Evolutionary conservation across 2,329 filamentous ascomycete genomes (phyloP).

Genomic region (Hypocrella siamensis): DNA sequence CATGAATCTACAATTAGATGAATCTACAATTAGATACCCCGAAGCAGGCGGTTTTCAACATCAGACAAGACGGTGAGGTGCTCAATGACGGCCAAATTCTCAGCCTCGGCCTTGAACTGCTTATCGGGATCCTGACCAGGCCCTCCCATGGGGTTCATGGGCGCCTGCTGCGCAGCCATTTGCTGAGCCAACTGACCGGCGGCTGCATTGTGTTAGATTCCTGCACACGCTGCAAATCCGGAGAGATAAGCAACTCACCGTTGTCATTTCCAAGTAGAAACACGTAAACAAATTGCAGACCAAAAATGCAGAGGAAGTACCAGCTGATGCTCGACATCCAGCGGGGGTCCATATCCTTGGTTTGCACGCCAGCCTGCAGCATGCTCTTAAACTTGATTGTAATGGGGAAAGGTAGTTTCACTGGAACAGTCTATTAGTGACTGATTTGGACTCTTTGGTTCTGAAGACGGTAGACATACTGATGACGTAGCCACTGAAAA

Average conservation of each 20-base stretch:
- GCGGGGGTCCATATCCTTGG: constrained; percentile 86
- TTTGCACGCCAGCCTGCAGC: constrained; percentile 93
- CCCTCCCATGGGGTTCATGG: constrained; percentile 50
- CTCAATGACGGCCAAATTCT: constrained; percentile 90
- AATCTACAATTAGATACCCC: constrained; percentile 26
- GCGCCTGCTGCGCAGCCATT: constrained; percentile 51
- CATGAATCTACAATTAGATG: constrained; percentile 6
- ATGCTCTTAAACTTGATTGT: constrained; percentile 99
- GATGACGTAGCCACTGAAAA: constrained; percentile 96
- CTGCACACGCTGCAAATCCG: neutral
- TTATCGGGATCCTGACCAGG: constrained; percentile 93
- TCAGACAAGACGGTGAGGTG: constrained; percentile 84
- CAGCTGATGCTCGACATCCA: constrained; percentile 98
- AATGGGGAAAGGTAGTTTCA: constrained; percentile 94
- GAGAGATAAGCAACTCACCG: constrained; percentile 40
- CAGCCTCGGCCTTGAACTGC: constrained; percentile 79
- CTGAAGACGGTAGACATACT: constrained; percentile 36
- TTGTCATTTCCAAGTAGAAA: constrained; percentile 95
- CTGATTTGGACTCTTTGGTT: neutral
- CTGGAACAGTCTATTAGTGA: constrained; percentile 22
- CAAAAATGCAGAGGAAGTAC: constrained; percentile 97
- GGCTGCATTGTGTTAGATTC: constrained; percentile 32
- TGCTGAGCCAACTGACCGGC: constrained; percentile 86
- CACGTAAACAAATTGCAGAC: constrained; percentile 90
- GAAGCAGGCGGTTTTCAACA: constrained; percentile 70